phyloP scores from a whole-genome alignment of 2,329 filamentous ascomycete genomes.

The Exophiala sp. region DNA sequence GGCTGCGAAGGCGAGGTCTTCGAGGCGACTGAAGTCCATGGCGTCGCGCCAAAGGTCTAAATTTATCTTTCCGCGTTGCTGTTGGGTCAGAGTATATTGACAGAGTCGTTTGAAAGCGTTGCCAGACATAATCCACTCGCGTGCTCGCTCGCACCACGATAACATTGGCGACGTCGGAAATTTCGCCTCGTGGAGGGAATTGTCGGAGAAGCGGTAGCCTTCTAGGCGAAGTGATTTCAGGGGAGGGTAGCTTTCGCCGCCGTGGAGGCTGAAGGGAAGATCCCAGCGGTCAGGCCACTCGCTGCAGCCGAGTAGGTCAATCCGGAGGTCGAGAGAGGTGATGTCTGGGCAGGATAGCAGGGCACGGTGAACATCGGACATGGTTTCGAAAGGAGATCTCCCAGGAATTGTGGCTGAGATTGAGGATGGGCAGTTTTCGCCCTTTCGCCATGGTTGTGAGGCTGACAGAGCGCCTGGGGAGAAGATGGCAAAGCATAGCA shows the following conservation, averaged over 20 bases:
- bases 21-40: neutral
- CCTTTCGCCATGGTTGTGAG: neutral
- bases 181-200: too few species aligned
- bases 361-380: neutral
- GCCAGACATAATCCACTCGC: too few species aligned
- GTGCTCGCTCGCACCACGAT: too few species aligned
- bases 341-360: neutral
- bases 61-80: conserved; percentile 1
- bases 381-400: too few species aligned
- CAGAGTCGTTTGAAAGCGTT: too few species aligned
- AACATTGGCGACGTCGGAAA: too few species aligned
- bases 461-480: neutral
- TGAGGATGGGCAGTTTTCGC: neutral
- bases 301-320: neutral
- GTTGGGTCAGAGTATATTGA: too few species aligned
- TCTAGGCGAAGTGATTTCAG: neutral
- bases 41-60: conserved; percentile 1
- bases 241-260: neutral
- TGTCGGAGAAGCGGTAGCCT: neutral
- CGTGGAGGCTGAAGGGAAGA: conserved; percentile 1
- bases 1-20: neutral
- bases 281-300: neutral
- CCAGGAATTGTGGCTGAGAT: neutral
- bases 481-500: neutral
- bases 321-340: conserved; percentile 1